Evolutionary conservation across 2,329 filamentous ascomycete species (phyloP).

Genomic region (Hansfordia pulvinata): DNA sequence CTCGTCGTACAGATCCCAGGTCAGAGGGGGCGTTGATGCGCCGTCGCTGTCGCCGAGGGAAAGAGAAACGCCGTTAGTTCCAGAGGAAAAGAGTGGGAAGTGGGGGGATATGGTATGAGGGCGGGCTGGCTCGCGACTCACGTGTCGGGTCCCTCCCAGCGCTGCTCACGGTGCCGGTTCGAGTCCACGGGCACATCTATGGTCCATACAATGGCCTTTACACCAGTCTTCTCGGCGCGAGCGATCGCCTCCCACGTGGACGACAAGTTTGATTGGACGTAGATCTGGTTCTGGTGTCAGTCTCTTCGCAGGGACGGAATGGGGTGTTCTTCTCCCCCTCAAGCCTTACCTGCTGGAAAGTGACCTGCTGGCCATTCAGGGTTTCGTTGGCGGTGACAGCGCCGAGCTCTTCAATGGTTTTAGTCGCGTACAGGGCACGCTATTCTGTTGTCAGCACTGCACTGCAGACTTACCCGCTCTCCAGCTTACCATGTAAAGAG

Average conservation of each 20-base stretch:
- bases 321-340: constrained; percentile 1
- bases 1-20: constrained; percentile 15
- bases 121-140: constrained; percentile 3
- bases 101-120: neutral
- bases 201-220: constrained; percentile 9
- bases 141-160: too few species aligned
- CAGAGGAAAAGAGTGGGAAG: too few species aligned
- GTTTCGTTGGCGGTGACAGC: constrained; percentile 17
- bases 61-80: too few species aligned
- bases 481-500: constrained; percentile 30
- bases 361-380: constrained; percentile 12
- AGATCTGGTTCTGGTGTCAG: constrained; percentile 11
- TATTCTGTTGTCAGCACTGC: constrained; percentile 1
- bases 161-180: constrained; percentile 5
- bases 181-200: constrained; percentile 7
- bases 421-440: constrained; percentile 19
- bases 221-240: constrained; percentile 6
- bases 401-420: constrained; percentile 22
- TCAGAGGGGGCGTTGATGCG: constrained; percentile 1
- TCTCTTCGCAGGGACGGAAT: too few species aligned
- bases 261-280: constrained; percentile 10
- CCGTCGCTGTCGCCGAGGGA: constrained; percentile 1
- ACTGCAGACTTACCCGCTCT: neutral
- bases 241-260: constrained; percentile 4
- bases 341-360: constrained; percentile 21